Base-by-base conservation (phyloP, 257 asterid genomes). In the Solanum pimpinellifolium region DNA sequence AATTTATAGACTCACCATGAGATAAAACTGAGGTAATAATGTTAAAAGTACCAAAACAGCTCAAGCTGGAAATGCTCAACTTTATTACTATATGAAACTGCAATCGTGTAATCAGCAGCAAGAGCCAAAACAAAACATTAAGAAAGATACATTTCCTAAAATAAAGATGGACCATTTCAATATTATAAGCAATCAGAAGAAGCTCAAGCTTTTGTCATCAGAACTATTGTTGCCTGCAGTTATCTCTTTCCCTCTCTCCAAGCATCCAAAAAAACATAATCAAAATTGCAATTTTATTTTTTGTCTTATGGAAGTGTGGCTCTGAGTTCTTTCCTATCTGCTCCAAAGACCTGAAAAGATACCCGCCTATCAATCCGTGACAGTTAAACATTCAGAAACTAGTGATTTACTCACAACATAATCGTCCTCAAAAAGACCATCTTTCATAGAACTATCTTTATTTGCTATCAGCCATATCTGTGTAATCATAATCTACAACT, bases 311-410 rank as follows among this genome's bases (percentile, higher is more conserved):
- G 98, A 87, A 96, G 98, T 72, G 83, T 89, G 5, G 93, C 88
- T 90, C 96, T 93, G 84, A 96, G 56, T 87, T 95, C 98, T 91
- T 93, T 96, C 89, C 97, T 92, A 90, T 95, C 98, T 56, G 97
- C 95, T 89, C 99, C 98, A 85, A 88, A 95, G 4, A 96, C 89
- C 99, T 96, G 98, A 89, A 90, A 88, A 3, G 83, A 49, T 47
- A 82, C 44, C 49, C 25, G 15, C 20, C 68, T 44, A 46, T 88
- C 31, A 77, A 90, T 83, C 69, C 47, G 4, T 69, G 41, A 20
- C 21, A 29, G 44, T 37, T 44, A 44, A 20, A 29, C 33, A 60
- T 21, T 82, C 35, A 83, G 76, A 76, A 42, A 42, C 37, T 33
- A 44, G 33, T 60, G 31, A 74, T 18, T 39, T 47, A 69, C 62